Conservation (phyloP, 176 grass and related monocot species). For the Oryza coarctata region DNA sequence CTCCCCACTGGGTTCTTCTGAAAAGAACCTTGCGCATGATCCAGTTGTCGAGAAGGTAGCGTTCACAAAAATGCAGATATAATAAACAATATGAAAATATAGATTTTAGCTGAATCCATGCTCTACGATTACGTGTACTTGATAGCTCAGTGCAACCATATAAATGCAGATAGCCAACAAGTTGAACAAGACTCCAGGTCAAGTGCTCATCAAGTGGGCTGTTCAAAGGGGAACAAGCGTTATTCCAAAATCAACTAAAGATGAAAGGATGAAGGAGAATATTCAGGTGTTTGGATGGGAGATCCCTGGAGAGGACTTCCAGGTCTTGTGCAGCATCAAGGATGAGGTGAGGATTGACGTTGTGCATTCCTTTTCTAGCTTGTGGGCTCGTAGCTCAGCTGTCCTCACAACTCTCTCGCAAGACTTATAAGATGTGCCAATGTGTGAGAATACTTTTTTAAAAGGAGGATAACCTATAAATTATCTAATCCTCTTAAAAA, state of each 20-base stretch:
- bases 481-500: too few relatives aligned
- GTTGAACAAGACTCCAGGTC: slow-evolving; percentile 66
- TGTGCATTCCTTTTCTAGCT: background rate
- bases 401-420: background rate
- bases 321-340: slow-evolving; percentile 66
- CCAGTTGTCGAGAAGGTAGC: slow-evolving; percentile 44
- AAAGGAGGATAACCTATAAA: too few relatives aligned
- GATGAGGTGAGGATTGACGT: slow-evolving; percentile 52
- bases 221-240: slow-evolving; percentile 74
- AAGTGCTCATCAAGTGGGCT: slow-evolving; percentile 78
- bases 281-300: slow-evolving; percentile 74
- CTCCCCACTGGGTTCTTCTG: slow-evolving; percentile 69
- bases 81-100: background rate
- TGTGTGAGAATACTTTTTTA: too few relatives aligned
- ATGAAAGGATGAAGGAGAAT: slow-evolving; percentile 77
- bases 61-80: background rate
- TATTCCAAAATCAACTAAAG: slow-evolving; percentile 72
- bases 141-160: background rate
- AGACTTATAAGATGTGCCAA: too few relatives aligned
- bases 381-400: background rate
- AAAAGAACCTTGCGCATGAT: slow-evolving; percentile 61
- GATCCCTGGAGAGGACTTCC: slow-evolving; percentile 68
- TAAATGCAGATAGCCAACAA: slow-evolving; percentile 59
- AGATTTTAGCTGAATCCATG: background rate
- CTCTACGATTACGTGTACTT: background rate